Conservation (phyloP, 2,329 filamentous ascomycete genomes). For the Fusarium sp. region DNA sequence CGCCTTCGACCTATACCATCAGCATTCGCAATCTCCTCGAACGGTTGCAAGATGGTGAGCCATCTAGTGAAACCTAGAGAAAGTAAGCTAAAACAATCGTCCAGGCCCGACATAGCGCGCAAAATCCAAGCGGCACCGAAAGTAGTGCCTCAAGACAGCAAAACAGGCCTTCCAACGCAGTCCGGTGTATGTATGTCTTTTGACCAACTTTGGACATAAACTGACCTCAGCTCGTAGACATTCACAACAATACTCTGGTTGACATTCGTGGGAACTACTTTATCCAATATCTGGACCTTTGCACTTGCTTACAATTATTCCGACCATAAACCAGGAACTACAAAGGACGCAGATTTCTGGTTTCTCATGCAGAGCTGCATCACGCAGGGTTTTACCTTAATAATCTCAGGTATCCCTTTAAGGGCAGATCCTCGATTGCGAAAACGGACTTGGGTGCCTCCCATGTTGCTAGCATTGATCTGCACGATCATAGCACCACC, state of each 20-base stretch:
- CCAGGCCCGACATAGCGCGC: neutral
- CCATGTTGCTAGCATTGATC: neutral
- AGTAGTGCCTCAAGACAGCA: neutral
- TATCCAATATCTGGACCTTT: neutral
- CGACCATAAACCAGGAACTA: neutral
- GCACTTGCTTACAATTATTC: neutral
- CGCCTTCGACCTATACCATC: neutral
- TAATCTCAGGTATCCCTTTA: fast-evolving
- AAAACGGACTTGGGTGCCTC: neutral
- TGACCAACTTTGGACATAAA: fast-evolving
- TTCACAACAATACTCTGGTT: neutral
- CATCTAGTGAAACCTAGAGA: fast-evolving
- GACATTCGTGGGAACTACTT: neutral
- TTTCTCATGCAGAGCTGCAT: neutral
- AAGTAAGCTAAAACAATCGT: neutral
- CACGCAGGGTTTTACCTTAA: neutral
- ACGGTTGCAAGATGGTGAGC: neutral
- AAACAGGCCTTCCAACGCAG: neutral
- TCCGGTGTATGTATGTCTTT: neutral
- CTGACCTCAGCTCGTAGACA: fast-evolving
- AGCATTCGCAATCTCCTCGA: neutral
- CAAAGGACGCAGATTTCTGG: neutral
- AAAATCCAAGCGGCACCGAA: neutral
- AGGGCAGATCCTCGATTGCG: neutral
- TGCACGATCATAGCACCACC: neutral